phyloP scores from a whole-genome alignment of 2,329 filamentous ascomycete species.

The Paracamarosporium sp. region DNA sequence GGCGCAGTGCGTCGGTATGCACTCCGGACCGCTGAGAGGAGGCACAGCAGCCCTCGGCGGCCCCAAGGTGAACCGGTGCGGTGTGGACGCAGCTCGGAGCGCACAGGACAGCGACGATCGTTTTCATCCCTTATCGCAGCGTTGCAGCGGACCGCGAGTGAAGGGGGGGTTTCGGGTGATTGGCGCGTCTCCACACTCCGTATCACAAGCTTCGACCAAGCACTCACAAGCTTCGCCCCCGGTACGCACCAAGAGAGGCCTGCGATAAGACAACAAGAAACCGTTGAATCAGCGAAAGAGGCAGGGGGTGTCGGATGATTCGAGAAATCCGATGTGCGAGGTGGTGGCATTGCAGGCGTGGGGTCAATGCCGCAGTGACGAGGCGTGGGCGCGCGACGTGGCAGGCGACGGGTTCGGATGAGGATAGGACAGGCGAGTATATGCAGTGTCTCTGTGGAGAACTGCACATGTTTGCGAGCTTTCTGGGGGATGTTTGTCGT shows the following conservation, averaged over 20 bases:
- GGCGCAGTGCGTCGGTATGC: neutral
- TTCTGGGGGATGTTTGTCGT: too few species aligned
- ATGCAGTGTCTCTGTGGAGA: neutral
- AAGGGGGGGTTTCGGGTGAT: neutral
- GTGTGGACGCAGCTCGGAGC: too few species aligned
- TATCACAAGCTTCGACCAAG: slow-evolving; percentile 5
- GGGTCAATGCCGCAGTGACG: too few species aligned
- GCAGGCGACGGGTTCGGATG: too few species aligned
- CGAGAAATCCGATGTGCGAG: neutral
- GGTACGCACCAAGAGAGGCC: neutral
- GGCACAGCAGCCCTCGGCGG: too few species aligned
- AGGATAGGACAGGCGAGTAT: neutral
- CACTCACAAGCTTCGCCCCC: slow-evolving; percentile 4
- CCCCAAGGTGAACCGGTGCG: too few species aligned
- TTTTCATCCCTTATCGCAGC: neutral
- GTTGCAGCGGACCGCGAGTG: neutral
- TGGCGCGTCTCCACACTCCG: neutral
- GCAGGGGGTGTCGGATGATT: neutral
- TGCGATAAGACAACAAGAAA: slow-evolving; percentile 2
- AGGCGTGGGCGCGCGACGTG: too few species aligned
- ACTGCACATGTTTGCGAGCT: too few species aligned
- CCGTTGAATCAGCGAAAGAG: neutral
- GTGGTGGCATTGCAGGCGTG: too few species aligned
- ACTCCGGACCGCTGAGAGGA: neutral
- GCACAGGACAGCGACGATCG: neutral